phyloP scores from a whole-genome alignment of 176 grass and related monocot species.

The Cenchrus purpureus region DNA sequence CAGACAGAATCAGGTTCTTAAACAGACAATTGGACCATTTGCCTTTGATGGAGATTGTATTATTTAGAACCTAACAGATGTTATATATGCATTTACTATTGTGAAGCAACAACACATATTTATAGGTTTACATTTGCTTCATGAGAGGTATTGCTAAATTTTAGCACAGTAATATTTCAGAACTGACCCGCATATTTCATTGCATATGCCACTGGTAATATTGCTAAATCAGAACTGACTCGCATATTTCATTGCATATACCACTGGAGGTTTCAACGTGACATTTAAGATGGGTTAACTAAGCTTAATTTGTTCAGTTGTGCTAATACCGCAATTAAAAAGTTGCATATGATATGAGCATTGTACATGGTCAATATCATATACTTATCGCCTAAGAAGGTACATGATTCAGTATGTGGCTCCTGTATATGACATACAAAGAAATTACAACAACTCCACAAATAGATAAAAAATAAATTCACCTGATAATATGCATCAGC shows the following conservation, averaged over 20 bases:
- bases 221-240: not conserved
- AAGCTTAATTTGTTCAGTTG: slow-evolving; percentile 31
- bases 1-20: slow-evolving; percentile 24
- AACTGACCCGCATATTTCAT: slow-evolving; percentile 20
- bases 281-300: not conserved
- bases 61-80: slow-evolving; percentile 6
- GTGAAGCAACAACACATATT: slow-evolving; percentile 16
- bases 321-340: not conserved
- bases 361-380: slow-evolving; percentile 16
- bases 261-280: slow-evolving; percentile 22
- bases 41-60: slow-evolving; percentile 22
- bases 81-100: not conserved
- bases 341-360: not conserved
- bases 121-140: slow-evolving; percentile 19
- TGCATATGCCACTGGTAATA: not conserved
- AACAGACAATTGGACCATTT: slow-evolving; percentile 12
- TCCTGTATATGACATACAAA: not conserved
- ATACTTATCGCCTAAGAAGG: slow-evolving; percentile 11
- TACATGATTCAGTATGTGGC: not conserved
- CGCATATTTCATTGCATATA: not conserved
- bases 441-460: slow-evolving; percentile 18
- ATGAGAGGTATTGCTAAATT: not conserved
- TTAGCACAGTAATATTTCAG: slow-evolving; percentile 4
- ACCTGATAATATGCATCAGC: slow-evolving; percentile 81
- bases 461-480: slow-evolving; percentile 42